Conservation (phyloP, 805 yeast genomes). For the Cyberlindnera suaveolens region DNA sequence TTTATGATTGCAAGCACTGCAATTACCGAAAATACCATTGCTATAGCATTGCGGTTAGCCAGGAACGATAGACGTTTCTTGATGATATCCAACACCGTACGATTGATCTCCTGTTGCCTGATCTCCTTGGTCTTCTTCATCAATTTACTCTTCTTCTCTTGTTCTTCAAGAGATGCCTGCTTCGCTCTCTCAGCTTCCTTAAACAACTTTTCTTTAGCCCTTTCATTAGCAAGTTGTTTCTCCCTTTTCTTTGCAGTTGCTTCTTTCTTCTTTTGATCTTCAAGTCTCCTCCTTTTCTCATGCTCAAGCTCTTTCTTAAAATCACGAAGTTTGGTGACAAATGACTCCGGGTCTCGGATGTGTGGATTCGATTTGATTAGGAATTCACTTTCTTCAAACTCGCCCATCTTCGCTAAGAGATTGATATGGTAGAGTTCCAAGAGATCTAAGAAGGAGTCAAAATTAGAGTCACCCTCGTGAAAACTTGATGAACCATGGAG, state of each 20-base stretch:
- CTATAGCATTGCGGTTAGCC: slow-evolving; percentile 4
- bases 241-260: slow-evolving; percentile 12
- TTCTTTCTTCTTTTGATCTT: slow-evolving; percentile 9
- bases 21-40: slow-evolving; percentile 11
- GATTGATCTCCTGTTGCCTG: neutral
- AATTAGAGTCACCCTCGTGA: slow-evolving; percentile 1
- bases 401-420: slow-evolving; percentile 15
- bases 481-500: slow-evolving; percentile 7
- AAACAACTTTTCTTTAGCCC: slow-evolving; percentile 5
- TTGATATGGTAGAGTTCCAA: slow-evolving; percentile 20
- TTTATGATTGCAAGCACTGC: slow-evolving; percentile 11
- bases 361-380: slow-evolving; percentile 16
- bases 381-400: slow-evolving; percentile 17
- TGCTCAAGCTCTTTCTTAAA: slow-evolving; percentile 7
- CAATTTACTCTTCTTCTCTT: slow-evolving; percentile 1
- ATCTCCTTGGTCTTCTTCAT: neutral
- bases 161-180: slow-evolving; percentile 4
- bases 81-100: slow-evolving; percentile 11
- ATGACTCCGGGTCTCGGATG: slow-evolving; percentile 9
- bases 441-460: slow-evolving; percentile 12
- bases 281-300: slow-evolving; percentile 7
- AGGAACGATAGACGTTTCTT: slow-evolving; percentile 10
- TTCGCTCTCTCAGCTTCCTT: slow-evolving; percentile 10
- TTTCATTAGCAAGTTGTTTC: slow-evolving; percentile 4
- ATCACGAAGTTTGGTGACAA: slow-evolving; percentile 9